Percentiles rank a stretch among this genome's conserved stretches.
phyloP scores from a whole-genome alignment of 148 eudicot genomes.

The Drosera capensis region DNA sequence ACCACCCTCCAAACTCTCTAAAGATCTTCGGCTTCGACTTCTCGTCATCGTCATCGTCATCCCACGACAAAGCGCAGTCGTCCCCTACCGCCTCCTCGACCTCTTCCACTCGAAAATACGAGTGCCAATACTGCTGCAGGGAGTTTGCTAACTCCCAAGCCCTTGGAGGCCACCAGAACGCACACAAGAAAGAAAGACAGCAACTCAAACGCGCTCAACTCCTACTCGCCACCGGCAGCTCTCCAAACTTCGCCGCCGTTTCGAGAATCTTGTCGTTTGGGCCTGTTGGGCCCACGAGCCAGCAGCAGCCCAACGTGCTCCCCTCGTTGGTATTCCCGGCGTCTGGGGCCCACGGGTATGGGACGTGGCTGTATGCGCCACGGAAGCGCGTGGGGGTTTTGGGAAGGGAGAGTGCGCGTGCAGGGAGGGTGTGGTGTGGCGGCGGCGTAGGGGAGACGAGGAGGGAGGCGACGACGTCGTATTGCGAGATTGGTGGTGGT shows the following conservation, averaged over 20 bases:
- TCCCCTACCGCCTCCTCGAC: too few species aligned
- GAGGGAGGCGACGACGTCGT: conserved; percentile 14
- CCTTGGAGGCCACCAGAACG: conserved; percentile 86
- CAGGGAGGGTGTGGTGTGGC: not conserved
- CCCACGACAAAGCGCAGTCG: too few species aligned
- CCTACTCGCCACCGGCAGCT: conserved; percentile 44
- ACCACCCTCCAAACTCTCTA: too few species aligned
- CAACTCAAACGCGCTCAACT: conserved; percentile 64
- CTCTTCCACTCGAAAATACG: conserved; percentile 67
- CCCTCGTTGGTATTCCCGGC: not conserved
- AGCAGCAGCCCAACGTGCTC: not conserved
- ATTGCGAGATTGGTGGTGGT: not conserved
- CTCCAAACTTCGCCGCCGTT: not conserved
- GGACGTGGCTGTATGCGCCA: too few species aligned
- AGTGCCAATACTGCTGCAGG: conserved; percentile 71
- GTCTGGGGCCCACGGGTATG: too few species aligned
- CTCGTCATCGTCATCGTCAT: too few species aligned
- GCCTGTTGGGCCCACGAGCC: too few species aligned
- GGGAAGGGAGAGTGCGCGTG: too few species aligned
- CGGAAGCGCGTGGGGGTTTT: too few species aligned
- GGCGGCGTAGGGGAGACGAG: conserved; percentile 19
- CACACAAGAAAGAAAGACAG: conserved; percentile 80
- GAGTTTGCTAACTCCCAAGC: conserved; percentile 90
- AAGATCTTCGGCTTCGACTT: too few species aligned
- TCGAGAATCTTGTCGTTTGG: conserved; percentile 13